These are phyloP conservation scores for Penicillium sp. DNA, from an alignment of 2,329 filamentous ascomycete genomes.

Conservation along the genomic window DNA sequence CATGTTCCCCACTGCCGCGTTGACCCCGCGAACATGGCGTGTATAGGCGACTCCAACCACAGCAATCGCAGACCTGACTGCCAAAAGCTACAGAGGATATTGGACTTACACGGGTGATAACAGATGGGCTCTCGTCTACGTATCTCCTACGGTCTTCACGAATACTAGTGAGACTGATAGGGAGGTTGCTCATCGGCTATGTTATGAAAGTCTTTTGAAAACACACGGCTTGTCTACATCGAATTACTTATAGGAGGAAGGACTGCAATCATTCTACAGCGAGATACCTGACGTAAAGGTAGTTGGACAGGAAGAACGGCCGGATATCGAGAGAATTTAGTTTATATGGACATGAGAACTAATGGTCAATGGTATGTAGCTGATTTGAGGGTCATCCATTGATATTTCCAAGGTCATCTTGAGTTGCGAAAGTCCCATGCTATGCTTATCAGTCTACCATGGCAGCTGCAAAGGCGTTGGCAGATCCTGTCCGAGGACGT, in stretches of 20 bases:
- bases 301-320: conserved; percentile 16
- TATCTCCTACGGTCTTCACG: conserved; percentile 62
- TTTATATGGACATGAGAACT: conserved; percentile 19
- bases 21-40: conserved; percentile 17
- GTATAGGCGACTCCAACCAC: conserved; percentile 8
- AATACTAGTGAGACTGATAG: conserved; percentile 59
- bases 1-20: conserved; percentile 10
- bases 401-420: background rate
- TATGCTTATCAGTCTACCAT: conserved; percentile 46
- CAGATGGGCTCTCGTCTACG: conserved; percentile 63
- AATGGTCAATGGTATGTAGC: background rate
- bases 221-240: conserved; percentile 57
- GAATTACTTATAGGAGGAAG: conserved; percentile 41
- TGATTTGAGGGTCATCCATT: background rate
- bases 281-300: conserved; percentile 23
- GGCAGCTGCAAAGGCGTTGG: conserved; percentile 62
- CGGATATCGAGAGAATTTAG: conserved; percentile 15
- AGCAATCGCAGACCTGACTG: conserved; percentile 2
- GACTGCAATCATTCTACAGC: conserved; percentile 17
- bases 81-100: conserved; percentile 41
- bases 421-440: no score
- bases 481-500: conserved; percentile 57
- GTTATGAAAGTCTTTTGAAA: conserved; percentile 51
- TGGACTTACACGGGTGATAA: conserved; percentile 60
- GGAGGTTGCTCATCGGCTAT: conserved; percentile 59